phyloP scores from a whole-genome alignment of 495 filamentous ascomycete genomes.

The Rostrohypoxylon terebratum region DNA sequence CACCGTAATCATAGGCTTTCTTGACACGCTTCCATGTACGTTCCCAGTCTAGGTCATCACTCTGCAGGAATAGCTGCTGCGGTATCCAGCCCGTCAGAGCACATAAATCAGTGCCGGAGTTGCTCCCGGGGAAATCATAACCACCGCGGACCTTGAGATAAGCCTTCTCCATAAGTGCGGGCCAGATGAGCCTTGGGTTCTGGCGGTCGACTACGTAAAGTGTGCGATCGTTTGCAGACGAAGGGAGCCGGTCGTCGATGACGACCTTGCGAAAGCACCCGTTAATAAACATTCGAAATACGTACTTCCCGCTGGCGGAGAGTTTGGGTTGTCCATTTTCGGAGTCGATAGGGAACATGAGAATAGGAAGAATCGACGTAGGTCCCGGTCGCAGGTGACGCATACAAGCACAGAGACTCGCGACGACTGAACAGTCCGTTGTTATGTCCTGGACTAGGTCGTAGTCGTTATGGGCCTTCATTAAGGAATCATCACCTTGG shows the following conservation, averaged over 20 bases:
- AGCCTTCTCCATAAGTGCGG: constrained; percentile 95
- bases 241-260: constrained; percentile 92
- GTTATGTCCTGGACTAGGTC: constrained; percentile 95
- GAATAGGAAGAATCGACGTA: constrained; percentile 65
- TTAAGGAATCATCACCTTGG: constrained; percentile 58
- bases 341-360: constrained; percentile 79
- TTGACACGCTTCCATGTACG: constrained; percentile 83
- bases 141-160: constrained; percentile 97
- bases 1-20: constrained; percentile 77
- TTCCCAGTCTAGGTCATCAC: constrained; percentile 78
- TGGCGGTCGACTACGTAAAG: constrained; percentile 91
- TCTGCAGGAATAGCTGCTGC: constrained; percentile 91
- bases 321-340: constrained; percentile 63
- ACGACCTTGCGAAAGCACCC: constrained; percentile 87
- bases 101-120: constrained; percentile 93
- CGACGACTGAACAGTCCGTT: constrained; percentile 96
- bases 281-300: constrained; percentile 94
- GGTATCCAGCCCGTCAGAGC: constrained; percentile 96
- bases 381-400: constrained; percentile 52
- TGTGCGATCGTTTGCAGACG: constrained; percentile 74
- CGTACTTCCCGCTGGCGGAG: constrained; percentile 87
- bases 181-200: constrained; percentile 82
- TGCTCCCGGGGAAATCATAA: constrained; percentile 98
- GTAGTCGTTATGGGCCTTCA: constrained; percentile 65
- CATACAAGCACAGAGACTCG: constrained; percentile 87